Percentiles rank a stretch among this genome's conserved stretches.
Evolutionary conservation across 78 protist species (phyloP).

Genomic region (Anaeramoeba ignava): DNA sequence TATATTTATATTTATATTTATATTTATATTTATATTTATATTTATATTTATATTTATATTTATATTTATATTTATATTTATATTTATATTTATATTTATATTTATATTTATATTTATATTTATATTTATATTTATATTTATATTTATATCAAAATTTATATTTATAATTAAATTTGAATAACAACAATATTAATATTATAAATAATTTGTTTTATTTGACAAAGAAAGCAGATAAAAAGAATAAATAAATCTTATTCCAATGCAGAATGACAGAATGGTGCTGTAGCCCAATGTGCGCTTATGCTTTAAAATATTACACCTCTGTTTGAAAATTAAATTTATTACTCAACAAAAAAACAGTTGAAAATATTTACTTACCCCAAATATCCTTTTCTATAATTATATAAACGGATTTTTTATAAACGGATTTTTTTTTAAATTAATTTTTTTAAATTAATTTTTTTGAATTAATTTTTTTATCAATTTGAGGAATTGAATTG

Average conservation of each 20-base stretch:
- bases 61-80: neutral
- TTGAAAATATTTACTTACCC: neutral
- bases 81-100: neutral
- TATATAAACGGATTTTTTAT: conserved; percentile 4
- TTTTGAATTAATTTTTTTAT: too few species aligned
- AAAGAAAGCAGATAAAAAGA: neutral
- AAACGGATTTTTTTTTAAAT: neutral
- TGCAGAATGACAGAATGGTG: neutral
- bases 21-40: too few species aligned
- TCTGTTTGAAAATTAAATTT: neutral
- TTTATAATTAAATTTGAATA: neutral
- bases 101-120: neutral
- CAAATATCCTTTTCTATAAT: neutral
- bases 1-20: too few species aligned
- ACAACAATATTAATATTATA: too few species aligned
- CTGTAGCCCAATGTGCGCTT: neutral
- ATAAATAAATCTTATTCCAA: neutral
- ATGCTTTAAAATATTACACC: conserved; percentile 5
- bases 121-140: neutral
- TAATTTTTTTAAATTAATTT: neutral
- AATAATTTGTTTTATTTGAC: too few species aligned
- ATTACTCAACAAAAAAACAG: neutral
- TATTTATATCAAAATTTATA: conserved; percentile 1
- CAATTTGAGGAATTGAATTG: neutral
- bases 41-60: too few species aligned